phyloP scores from a whole-genome alignment of 2,329 filamentous ascomycete genomes.

The Microdochium bolleyi region DNA sequence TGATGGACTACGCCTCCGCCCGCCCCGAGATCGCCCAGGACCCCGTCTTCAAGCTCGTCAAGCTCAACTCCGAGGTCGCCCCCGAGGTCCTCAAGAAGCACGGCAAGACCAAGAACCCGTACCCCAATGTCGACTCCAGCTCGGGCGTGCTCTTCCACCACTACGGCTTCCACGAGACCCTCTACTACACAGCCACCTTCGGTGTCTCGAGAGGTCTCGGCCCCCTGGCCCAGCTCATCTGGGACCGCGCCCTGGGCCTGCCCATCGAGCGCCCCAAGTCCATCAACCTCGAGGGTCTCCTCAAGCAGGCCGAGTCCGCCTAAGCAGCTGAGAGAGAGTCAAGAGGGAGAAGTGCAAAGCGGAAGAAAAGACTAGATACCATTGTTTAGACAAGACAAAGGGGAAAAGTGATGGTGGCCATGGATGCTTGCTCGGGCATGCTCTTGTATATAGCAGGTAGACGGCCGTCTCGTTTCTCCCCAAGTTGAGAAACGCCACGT shows the following conservation, averaged over 20 bases:
- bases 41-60: conserved; percentile 88
- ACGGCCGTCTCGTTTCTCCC: too few species aligned
- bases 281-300: conserved; percentile 81
- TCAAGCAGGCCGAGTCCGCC: conserved; percentile 51
- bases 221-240: conserved; percentile 88
- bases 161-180: conserved; percentile 93
- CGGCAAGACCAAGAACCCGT: conserved; percentile 97
- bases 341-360: too few species aligned
- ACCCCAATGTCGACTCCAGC: conserved; percentile 90
- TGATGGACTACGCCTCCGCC: conserved; percentile 89
- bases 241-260: conserved; percentile 87
- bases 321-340: background rate
- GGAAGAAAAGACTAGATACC: too few species aligned
- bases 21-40: conserved; percentile 79
- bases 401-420: too few species aligned
- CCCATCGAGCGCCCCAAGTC: conserved; percentile 98
- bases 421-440: too few species aligned
- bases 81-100: conserved; percentile 87
- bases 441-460: too few species aligned
- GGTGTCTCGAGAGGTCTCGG: conserved; percentile 68
- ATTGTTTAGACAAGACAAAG: too few species aligned
- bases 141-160: conserved; percentile 96
- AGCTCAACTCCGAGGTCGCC: conserved; percentile 87
- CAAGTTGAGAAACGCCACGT: too few species aligned
- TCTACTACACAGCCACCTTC: conserved; percentile 81